A percentile compares a stretch with the other conserved stretches of the same genome.
Conservation (phyloP, 805 yeast genomes). For the Starmerella bacillaris region DNA sequence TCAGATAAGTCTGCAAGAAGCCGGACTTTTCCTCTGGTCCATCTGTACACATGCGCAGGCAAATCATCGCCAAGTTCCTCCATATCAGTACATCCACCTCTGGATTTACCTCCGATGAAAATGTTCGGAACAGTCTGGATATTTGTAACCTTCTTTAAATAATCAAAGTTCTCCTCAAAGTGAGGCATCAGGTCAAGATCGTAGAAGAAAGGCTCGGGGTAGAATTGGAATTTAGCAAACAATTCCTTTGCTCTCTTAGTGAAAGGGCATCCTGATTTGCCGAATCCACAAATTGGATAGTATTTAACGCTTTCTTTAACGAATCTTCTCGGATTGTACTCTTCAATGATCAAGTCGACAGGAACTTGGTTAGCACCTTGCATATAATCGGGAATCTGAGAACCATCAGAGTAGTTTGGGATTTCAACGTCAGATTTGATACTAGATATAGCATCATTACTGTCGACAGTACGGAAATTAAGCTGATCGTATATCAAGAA, state of each 20-base stretch:
- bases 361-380: too few relatives aligned
- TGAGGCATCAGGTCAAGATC: constrained; percentile 68
- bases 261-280: constrained; percentile 51
- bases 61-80: constrained; percentile 39
- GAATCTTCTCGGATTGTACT: constrained; percentile 9
- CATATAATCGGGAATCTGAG: too few relatives aligned
- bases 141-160: constrained; percentile 51
- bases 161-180: constrained; percentile 58
- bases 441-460: too few relatives aligned
- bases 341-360: not conserved
- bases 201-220: constrained; percentile 55
- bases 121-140: constrained; percentile 84
- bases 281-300: constrained; percentile 28
- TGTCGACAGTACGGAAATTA: too few relatives aligned
- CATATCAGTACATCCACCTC: constrained; percentile 85
- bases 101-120: constrained; percentile 49
- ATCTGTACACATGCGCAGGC: constrained; percentile 32
- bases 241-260: constrained; percentile 54
- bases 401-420: too few relatives aligned
- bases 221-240: constrained; percentile 42
- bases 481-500: too few relatives aligned
- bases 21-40: constrained; percentile 27
- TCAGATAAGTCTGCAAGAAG: constrained; percentile 9
- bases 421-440: too few relatives aligned
- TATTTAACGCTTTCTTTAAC: constrained; percentile 3